Percentiles rank a stretch among this genome's conserved stretches.
phyloP scores from a whole-genome alignment of 2,329 filamentous ascomycete species.

The Trichoderma atrobrunneum region DNA sequence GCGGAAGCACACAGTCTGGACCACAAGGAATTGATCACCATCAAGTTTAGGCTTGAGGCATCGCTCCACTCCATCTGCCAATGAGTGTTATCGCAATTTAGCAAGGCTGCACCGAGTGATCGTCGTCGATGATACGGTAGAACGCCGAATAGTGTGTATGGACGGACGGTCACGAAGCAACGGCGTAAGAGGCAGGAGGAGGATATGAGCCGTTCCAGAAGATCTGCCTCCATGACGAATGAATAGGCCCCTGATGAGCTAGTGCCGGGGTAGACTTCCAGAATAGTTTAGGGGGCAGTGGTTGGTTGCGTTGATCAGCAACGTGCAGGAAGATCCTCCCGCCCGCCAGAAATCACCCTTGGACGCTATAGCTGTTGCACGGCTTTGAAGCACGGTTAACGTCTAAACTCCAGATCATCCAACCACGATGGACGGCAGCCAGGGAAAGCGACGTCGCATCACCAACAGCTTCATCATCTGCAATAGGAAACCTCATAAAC shows the following conservation, averaged over 20 bases:
- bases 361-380: not conserved
- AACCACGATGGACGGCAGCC: not conserved
- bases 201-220: slow-evolving; percentile 16
- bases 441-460: not conserved
- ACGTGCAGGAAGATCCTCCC: slow-evolving; percentile 22
- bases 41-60: not conserved
- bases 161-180: not conserved
- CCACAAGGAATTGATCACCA: not conserved
- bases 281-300: slow-evolving; percentile 17
- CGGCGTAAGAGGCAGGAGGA: not conserved
- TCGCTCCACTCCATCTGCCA: slow-evolving; percentile 4
- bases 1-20: not conserved
- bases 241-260: slow-evolving; percentile 4
- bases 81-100: not conserved
- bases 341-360: slow-evolving; percentile 7
- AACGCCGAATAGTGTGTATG: not conserved
- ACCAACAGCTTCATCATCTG: not conserved
- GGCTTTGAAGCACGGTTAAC: not conserved
- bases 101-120: slow-evolving; percentile 1
- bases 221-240: slow-evolving; percentile 19
- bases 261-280: slow-evolving; percentile 22
- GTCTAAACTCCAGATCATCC: not conserved
- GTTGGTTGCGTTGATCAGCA: slow-evolving; percentile 21
- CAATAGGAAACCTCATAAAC: not conserved
- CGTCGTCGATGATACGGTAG: not conserved